A percentile compares a stretch with the other conserved stretches of the same genome.
Conservation (phyloP, 768 basidiomycete genomes). For the Boletus eberwhitei region DNA sequence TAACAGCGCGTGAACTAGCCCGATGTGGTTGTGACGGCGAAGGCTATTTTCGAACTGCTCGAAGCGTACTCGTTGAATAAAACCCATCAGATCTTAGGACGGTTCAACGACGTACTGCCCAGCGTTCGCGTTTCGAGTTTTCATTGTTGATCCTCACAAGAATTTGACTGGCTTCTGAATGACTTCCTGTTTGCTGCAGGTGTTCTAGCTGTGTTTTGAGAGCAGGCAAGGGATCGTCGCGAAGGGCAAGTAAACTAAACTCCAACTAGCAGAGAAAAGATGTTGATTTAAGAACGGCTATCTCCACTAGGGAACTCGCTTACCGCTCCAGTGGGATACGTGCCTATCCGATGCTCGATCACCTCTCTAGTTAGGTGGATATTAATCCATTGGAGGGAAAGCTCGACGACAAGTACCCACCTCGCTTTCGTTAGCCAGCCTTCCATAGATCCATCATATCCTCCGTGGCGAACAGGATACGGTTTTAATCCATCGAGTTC, state of each 20-base stretch:
- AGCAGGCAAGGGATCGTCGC: slow-evolving; percentile 72
- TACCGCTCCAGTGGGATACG: slow-evolving; percentile 87
- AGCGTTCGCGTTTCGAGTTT: slow-evolving; percentile 71
- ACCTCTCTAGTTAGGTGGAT: slow-evolving; percentile 53
- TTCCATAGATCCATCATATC: slow-evolving; percentile 61
- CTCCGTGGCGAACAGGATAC: slow-evolving; percentile 78
- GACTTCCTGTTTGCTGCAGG: slow-evolving; percentile 42
- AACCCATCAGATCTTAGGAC: background rate
- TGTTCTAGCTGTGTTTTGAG: slow-evolving; percentile 58
- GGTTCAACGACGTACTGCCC: slow-evolving; percentile 60
- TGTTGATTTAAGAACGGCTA: slow-evolving; percentile 6
- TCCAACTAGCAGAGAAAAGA: slow-evolving; percentile 55
- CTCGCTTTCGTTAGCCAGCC: slow-evolving; percentile 84
- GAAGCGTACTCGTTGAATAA: slow-evolving; percentile 5
- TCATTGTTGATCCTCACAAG: slow-evolving; percentile 59
- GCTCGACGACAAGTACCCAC: slow-evolving; percentile 33
- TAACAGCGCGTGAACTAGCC: slow-evolving; percentile 73
- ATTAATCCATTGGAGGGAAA: slow-evolving; percentile 18
- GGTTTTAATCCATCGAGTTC: slow-evolving; percentile 91
- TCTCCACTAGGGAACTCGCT: slow-evolving; percentile 28
- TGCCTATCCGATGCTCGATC: slow-evolving; percentile 84
- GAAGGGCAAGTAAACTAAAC: slow-evolving; percentile 88
- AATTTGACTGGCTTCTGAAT: slow-evolving; percentile 48
- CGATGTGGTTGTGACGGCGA: slow-evolving; percentile 83
- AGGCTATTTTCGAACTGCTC: slow-evolving; percentile 82